phyloP scores from a whole-genome alignment of 1,284 basidiomycete genomes.

The Rhodotorula sp. region DNA sequence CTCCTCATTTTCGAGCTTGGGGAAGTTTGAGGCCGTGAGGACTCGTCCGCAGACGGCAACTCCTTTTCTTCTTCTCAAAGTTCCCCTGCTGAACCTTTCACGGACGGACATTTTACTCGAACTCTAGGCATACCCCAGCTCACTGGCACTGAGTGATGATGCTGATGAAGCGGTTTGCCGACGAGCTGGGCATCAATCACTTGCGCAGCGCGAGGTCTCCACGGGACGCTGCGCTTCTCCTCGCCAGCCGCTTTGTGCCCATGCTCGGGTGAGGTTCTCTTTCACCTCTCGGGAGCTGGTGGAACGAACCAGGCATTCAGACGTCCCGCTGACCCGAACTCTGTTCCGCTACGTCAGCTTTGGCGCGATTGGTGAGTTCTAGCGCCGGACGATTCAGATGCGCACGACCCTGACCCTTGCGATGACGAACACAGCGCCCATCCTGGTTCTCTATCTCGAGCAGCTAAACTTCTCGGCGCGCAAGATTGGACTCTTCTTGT shows the following conservation, averaged over 20 bases:
- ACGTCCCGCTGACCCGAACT: neutral
- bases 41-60: too few relatives aligned
- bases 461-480: slow-evolving; percentile 14
- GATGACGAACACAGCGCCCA: slow-evolving; percentile 10
- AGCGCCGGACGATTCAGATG: too few relatives aligned
- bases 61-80: too few relatives aligned
- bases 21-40: too few relatives aligned
- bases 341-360: slow-evolving; percentile 8
- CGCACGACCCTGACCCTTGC: too few relatives aligned
- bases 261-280: slow-evolving; percentile 25
- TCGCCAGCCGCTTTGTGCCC: slow-evolving; percentile 24
- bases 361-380: slow-evolving; percentile 12
- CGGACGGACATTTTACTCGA: too few relatives aligned
- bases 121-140: neutral
- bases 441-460: slow-evolving; percentile 31
- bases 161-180: neutral
- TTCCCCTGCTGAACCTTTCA: too few relatives aligned
- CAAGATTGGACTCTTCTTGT: slow-evolving; percentile 23
- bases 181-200: slow-evolving; percentile 25
- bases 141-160: neutral
- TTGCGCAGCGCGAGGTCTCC: slow-evolving; percentile 6
- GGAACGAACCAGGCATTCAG: neutral
- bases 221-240: slow-evolving; percentile 16
- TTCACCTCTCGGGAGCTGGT: neutral
- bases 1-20: too few relatives aligned